Conservation (phyloP, 2,329 filamentous ascomycete species). For the Diaporthe nobilis region DNA sequence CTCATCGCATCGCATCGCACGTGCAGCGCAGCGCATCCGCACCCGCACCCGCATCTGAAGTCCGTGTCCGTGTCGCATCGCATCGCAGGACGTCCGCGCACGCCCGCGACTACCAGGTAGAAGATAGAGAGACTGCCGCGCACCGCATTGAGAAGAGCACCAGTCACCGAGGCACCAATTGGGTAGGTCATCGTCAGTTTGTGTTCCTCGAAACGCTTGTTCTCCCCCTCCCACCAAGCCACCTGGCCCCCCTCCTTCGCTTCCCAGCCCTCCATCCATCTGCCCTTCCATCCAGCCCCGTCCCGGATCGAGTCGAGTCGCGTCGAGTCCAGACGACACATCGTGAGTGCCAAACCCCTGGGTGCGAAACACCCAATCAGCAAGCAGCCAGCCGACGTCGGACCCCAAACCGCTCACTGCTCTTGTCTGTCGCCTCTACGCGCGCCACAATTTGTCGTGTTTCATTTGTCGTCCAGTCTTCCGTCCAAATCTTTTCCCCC, state of each 20-base stretch:
- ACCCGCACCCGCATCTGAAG: not conserved
- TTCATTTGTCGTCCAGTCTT: slow-evolving; percentile 24
- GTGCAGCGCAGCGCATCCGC: not conserved
- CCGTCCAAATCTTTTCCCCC: slow-evolving; percentile 6
- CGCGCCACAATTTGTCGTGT: slow-evolving; percentile 1
- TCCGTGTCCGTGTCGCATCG: not conserved
- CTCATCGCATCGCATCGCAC: slow-evolving; percentile 3
- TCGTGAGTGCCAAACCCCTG: slow-evolving; percentile 24
- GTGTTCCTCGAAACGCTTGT: not conserved
- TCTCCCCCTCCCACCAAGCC: not conserved
- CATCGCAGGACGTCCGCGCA: not conserved
- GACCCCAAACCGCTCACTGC: not conserved
- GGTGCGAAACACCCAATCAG: slow-evolving; percentile 23
- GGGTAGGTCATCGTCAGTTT: slow-evolving; percentile 24
- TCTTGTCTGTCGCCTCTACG: not conserved
- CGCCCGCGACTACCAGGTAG: not conserved
- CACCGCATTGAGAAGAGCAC: slow-evolving; percentile 15
- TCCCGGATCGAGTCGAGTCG: slow-evolving; percentile 15
- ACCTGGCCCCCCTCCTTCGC: not conserved
- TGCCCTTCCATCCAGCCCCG: not conserved
- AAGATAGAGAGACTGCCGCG: not conserved
- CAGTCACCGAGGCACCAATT: not conserved
- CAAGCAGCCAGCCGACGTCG: not conserved
- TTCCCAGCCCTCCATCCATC: not conserved
- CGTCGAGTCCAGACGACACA: slow-evolving; percentile 24